Conservation (phyloP, 2,329 filamentous ascomycete genomes). For the Ophiostoma angusticollis region DNA sequence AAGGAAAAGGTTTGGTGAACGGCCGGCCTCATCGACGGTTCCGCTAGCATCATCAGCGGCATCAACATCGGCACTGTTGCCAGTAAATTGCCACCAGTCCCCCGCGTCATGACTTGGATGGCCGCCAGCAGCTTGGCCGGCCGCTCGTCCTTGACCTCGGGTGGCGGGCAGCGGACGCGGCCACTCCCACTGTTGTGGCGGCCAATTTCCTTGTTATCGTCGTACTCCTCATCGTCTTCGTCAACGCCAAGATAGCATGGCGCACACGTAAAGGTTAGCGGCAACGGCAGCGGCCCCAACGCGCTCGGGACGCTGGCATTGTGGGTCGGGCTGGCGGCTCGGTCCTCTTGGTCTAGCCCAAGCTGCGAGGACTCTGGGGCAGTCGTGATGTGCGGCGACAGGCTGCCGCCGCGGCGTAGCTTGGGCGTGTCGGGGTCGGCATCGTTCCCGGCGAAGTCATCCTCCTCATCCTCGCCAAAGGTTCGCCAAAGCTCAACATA, state of each 20-base stretch:
- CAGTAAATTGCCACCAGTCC: background rate
- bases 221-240: background rate
- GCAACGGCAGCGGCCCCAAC: too few species aligned
- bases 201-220: too few species aligned
- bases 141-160: background rate
- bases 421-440: background rate
- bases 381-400: constrained; percentile 2
- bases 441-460: background rate
- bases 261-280: background rate
- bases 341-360: too few species aligned
- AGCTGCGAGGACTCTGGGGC: background rate
- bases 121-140: background rate
- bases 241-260: background rate
- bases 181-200: too few species aligned
- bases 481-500: constrained; percentile 19
- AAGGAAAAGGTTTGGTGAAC: too few species aligned
- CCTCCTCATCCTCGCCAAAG: constrained; percentile 4
- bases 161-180: background rate
- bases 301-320: too few species aligned
- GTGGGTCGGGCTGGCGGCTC: too few species aligned
- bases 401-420: background rate
- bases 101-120: background rate
- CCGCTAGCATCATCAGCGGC: too few species aligned
- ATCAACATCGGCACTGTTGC: too few species aligned
- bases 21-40: too few species aligned